A percentile compares a stretch with the other conserved stretches of the same genome.
phyloP scores from a whole-genome alignment of 2,329 filamentous ascomycete species.

The Pleomassaria siparia region DNA sequence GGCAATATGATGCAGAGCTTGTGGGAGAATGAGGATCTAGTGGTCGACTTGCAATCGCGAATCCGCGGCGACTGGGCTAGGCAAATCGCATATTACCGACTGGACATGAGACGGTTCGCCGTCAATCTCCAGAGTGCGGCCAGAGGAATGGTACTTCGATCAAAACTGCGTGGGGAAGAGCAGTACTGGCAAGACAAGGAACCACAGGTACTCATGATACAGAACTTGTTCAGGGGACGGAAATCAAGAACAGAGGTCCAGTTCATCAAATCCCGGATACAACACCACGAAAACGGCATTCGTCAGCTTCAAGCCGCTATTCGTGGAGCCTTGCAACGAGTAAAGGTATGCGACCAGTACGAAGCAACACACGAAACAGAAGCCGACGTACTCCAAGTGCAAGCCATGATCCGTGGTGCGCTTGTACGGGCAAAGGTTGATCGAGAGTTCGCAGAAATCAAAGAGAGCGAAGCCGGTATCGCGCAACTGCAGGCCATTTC shows the following conservation, averaged over 20 bases:
- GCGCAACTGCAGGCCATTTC: slow-evolving; percentile 43
- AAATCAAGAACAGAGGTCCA: slow-evolving; percentile 53
- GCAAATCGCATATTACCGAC: slow-evolving; percentile 78
- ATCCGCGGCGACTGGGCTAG: slow-evolving; percentile 86
- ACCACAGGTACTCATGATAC: slow-evolving; percentile 72
- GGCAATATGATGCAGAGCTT: slow-evolving; percentile 83
- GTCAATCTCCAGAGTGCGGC: slow-evolving; percentile 75
- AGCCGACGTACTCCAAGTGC: slow-evolving; percentile 55
- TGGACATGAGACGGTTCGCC: slow-evolving; percentile 81
- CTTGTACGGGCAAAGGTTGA: slow-evolving; percentile 61
- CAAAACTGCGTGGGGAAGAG: slow-evolving; percentile 62
- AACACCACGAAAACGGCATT: slow-evolving; percentile 49
- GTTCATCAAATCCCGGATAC: slow-evolving; percentile 50
- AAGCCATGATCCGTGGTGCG: slow-evolving; percentile 64
- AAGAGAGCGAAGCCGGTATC: slow-evolving; percentile 56
- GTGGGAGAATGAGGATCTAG: slow-evolving; percentile 79
- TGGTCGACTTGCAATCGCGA: slow-evolving; percentile 81
- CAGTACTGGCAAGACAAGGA: slow-evolving; percentile 71
- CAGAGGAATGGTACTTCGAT: slow-evolving; percentile 74
- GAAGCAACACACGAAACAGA: slow-evolving; percentile 64
- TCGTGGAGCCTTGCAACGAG: slow-evolving; percentile 49
- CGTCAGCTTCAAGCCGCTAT: slow-evolving; percentile 61
- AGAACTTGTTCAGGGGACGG: slow-evolving; percentile 75
- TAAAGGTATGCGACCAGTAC: slow-evolving; percentile 55
- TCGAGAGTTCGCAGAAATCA: slow-evolving; percentile 35